These are phyloP conservation scores for Dalbergia oliveri DNA, from an alignment of 306 rosid genomes.

Conservation along the genomic window DNA sequence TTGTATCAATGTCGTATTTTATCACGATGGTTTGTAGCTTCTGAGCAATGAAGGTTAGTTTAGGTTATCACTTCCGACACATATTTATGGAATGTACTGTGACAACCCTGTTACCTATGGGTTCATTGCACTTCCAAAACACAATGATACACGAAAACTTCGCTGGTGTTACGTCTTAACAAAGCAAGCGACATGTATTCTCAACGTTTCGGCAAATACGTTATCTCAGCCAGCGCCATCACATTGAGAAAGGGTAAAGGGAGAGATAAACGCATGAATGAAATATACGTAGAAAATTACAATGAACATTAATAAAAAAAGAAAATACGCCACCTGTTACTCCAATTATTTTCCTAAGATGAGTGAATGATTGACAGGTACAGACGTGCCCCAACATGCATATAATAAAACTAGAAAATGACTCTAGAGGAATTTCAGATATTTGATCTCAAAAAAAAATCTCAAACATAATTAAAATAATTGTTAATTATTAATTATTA, in stretches of 20 bases:
- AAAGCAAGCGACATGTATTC: background rate
- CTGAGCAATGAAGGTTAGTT: background rate
- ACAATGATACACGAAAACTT: background rate
- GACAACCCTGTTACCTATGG: background rate
- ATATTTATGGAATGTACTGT: too few relatives aligned
- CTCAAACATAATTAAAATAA: background rate
- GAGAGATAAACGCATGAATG: background rate
- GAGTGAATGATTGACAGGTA: background rate
- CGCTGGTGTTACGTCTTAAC: constrained; percentile 9
- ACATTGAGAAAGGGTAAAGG: background rate
- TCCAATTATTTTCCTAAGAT: background rate
- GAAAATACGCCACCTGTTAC: background rate
- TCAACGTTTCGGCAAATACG: background rate
- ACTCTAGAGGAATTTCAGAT: background rate
- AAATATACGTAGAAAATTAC: background rate
- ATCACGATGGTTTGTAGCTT: background rate
- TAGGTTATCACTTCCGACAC: too few relatives aligned
- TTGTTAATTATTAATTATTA: background rate
- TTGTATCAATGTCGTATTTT: too few relatives aligned
- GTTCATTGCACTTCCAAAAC: background rate
- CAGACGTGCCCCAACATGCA: background rate
- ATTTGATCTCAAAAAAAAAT: background rate
- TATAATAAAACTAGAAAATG: background rate
- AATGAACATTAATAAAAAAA: background rate
- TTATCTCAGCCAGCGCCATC: background rate